Base-by-base conservation (phyloP, 2,329 filamentous ascomycete genomes). In the Talaromyces marneffei region DNA sequence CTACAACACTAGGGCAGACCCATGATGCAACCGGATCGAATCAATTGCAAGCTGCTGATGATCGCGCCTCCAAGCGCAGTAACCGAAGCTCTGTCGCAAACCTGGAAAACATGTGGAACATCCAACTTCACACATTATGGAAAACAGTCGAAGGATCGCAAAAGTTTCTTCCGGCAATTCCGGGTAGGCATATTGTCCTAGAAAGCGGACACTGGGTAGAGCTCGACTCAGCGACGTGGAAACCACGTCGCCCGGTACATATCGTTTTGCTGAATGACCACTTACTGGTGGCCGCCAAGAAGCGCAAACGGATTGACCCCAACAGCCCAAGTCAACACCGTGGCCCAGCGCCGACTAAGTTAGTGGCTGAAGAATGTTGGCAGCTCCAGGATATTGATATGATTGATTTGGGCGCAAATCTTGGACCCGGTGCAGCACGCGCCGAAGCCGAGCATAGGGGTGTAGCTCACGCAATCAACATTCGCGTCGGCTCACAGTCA, bases 71-170 rank as follows among this genome's bases (percentile, higher is more conserved):
- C 44, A 79, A 80, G 54, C 78, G 83, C 63, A 89, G 93, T 66
- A 96, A 95, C 76, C 86, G 94, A 69, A 97, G 91, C 75, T 97
- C 92, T 16, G 92, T 99, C 48, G 86, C 86, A 39, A 88, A 88
- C 67, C 76, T 89, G 10, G 86, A 88, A 68, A 86, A 84, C 35
- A 82, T 89, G 75, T 88, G 86, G 82, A 87, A 81, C 65, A 81
- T 83, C 2, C 86, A 89, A 66, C 73, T 89, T 37, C 86, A 95
- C 75, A 88, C 91, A 25, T 79, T 99, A 50, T 99, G 94, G 86
- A 97, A 97, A 78, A 90, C 89, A 46, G 91, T 99, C n/a, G 94
- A 97, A 74, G 93, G 93, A 1, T 96, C 92, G 9, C 94, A 99
- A 71, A 97, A 97, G 74, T 99, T 96, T 70, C 80, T 99, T 10